Percentiles rank a stretch among this genome's conserved stretches.
phyloP scores from a whole-genome alignment of 306 rosid species.

The Cucumis cinereus region DNA sequence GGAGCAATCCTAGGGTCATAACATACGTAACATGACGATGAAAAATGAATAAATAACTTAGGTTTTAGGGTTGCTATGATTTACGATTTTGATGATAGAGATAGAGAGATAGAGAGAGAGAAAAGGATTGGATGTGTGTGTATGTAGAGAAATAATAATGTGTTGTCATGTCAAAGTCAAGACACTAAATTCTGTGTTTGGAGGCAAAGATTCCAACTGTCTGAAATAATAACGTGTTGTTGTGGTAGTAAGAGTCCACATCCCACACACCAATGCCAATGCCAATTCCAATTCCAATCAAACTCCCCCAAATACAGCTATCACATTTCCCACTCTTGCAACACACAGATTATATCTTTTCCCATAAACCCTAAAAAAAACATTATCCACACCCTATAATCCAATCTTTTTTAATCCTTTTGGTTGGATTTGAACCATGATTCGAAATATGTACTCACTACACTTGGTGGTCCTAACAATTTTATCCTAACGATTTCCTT shows the following conservation, averaged over 20 bases:
- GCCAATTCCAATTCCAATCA: background rate
- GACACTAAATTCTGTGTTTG: background rate
- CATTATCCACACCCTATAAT: background rate
- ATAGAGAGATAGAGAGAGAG: background rate
- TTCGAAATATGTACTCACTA: background rate
- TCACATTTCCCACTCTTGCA: background rate
- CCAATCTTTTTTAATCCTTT: background rate
- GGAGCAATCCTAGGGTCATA: too few relatives aligned
- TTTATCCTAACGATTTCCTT: too few relatives aligned
- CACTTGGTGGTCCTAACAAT: too few relatives aligned
- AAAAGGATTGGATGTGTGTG: background rate
- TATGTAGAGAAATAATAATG: background rate
- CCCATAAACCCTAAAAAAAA: too few relatives aligned
- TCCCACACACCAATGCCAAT: constrained; percentile 3
- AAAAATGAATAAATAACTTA: too few relatives aligned
- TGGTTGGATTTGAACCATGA: background rate
- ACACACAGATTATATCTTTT: too few relatives aligned
- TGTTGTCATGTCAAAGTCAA: background rate
- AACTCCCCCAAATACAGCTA: background rate
- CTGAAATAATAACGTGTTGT: constrained; percentile 4
- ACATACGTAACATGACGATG: too few relatives aligned
- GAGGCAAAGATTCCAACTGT: constrained; percentile 15
- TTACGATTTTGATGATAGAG: too few relatives aligned
- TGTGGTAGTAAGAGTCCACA: constrained; percentile 4
- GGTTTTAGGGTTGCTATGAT: too few relatives aligned